Conservation (phyloP, 371 early-diverging fungal species). For the Haplosporangium sp. region DNA sequence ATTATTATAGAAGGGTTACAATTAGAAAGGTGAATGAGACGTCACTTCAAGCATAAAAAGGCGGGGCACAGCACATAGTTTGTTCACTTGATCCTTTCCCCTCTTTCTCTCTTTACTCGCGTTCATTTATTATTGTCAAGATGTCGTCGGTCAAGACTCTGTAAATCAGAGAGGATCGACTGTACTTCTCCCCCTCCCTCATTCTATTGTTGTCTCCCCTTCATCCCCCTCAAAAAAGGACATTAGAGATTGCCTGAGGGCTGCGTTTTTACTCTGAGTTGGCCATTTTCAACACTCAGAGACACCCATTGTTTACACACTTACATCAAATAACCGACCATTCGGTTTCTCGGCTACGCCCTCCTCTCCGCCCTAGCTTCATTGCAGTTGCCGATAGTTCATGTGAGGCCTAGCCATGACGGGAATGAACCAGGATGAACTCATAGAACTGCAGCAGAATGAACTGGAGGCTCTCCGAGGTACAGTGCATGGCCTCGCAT, state of each 20-base stretch:
- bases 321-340: neutral
- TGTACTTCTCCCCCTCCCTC: neutral
- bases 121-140: conserved; percentile 6
- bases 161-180: conserved; percentile 20
- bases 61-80: neutral
- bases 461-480: conserved; percentile 81
- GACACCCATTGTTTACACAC: conserved; percentile 17
- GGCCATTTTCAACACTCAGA: conserved; percentile 21
- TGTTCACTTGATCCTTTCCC: neutral
- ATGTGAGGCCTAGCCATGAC: conserved; percentile 36
- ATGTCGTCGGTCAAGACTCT: conserved; percentile 27
- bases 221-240: neutral
- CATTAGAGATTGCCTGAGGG: too few relatives aligned
- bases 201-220: neutral
- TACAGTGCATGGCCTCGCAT: conserved; percentile 14
- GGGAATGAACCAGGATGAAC: conserved; percentile 64
- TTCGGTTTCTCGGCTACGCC: neutral
- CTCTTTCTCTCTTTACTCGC: conserved; percentile 1
- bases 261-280: conserved; percentile 26
- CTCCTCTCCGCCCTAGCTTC: neutral
- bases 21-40: too few relatives aligned
- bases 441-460: conserved; percentile 76
- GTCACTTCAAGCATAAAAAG: too few relatives aligned
- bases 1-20: too few relatives aligned
- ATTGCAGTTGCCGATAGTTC: neutral